Percentiles rank a stretch among this genome's conserved stretches.
Evolutionary conservation across 1,284 basidiomycete genomes (phyloP).

Genomic region (Cystobasidium pallidum): DNA sequence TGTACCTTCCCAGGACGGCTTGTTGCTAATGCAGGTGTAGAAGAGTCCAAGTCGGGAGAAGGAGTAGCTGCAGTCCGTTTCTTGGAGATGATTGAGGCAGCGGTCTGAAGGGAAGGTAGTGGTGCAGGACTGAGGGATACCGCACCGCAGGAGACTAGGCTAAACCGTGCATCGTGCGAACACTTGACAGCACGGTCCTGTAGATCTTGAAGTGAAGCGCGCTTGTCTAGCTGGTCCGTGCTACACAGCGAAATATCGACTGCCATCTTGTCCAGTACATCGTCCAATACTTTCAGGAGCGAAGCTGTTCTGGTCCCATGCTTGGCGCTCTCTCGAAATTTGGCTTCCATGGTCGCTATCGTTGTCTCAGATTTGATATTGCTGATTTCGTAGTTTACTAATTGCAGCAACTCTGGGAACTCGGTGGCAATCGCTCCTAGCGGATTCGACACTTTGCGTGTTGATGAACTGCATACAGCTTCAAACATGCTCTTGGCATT

Average conservation of each 20-base stretch:
- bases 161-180: not conserved
- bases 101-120: not conserved
- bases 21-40: not conserved
- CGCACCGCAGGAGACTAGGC: constrained; percentile 1
- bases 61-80: constrained; percentile 20
- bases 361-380: constrained; percentile 28
- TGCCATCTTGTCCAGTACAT: not conserved
- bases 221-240: not conserved
- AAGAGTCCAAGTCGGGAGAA: constrained; percentile 9
- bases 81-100: not conserved
- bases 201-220: constrained; percentile 10
- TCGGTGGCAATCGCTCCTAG: constrained; percentile 25
- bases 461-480: constrained; percentile 16
- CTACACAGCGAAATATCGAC: constrained; percentile 1
- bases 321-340: constrained; percentile 4
- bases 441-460: constrained; percentile 38
- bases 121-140: not conserved
- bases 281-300: constrained; percentile 17
- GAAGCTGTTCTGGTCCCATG: not conserved
- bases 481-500: constrained; percentile 32
- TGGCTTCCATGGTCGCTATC: constrained; percentile 17
- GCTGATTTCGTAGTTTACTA: constrained; percentile 20
- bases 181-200: not conserved
- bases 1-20: constrained; percentile 20
- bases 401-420: constrained; percentile 31